phyloP scores from a whole-genome alignment of 768 basidiomycete genomes.

The Boletales sp. region DNA sequence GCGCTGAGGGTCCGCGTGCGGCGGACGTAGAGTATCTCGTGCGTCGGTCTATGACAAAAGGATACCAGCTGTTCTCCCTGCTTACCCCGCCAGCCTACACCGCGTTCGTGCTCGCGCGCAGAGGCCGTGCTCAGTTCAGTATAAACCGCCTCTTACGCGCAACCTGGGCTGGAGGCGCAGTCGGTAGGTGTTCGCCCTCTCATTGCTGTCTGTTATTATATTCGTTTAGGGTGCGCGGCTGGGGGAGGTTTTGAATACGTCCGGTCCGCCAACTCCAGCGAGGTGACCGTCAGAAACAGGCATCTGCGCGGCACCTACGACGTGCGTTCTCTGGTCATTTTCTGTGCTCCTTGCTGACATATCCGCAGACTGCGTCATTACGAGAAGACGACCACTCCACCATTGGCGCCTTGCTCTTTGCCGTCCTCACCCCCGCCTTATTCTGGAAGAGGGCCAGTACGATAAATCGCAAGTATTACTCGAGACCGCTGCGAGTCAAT shows the following conservation, averaged over 20 bases:
- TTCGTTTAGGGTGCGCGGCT: conserved; percentile 32
- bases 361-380: conserved; percentile 48
- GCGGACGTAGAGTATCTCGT: conserved; percentile 66
- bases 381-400: conserved; percentile 72
- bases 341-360: neutral
- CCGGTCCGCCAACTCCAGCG: conserved; percentile 52
- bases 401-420: conserved; percentile 64
- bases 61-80: conserved; percentile 65
- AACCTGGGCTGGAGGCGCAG: conserved; percentile 67
- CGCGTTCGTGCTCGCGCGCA: conserved; percentile 49
- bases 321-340: conserved; percentile 35
- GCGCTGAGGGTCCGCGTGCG: conserved; percentile 27
- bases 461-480: conserved; percentile 49
- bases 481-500: neutral
- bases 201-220: neutral
- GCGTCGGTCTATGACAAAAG: conserved; percentile 59
- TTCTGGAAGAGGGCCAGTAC: conserved; percentile 67
- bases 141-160: conserved; percentile 64
- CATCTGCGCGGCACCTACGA: conserved; percentile 55
- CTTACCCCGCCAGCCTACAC: conserved; percentile 60
- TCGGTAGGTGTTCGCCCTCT: conserved; percentile 32
- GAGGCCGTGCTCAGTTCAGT: conserved; percentile 51
- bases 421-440: conserved; percentile 62
- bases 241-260: conserved; percentile 60
- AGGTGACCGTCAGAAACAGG: conserved; percentile 45